Conservation (phyloP, 164 flowering plant species). For the Tetrastigma voinierianum region DNA sequence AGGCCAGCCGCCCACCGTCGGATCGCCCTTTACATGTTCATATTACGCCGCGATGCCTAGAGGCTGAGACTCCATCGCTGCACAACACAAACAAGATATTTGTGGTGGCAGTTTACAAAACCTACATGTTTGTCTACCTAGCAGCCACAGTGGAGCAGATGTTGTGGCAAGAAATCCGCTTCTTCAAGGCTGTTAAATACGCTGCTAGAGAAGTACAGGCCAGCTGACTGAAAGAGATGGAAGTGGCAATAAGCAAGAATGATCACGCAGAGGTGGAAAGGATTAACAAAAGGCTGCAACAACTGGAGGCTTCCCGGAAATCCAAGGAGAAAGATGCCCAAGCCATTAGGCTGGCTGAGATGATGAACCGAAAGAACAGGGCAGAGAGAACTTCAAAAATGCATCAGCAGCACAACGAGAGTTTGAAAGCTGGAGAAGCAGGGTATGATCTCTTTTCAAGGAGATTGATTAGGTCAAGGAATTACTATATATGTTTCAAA, state of each 20-base stretch:
- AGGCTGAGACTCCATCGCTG: too few species aligned
- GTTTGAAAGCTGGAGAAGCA: slow-evolving; percentile 85
- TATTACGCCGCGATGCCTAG: too few species aligned
- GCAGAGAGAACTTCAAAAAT: slow-evolving; percentile 92
- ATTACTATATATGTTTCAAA: slow-evolving; percentile 68
- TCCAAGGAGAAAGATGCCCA: slow-evolving; percentile 52
- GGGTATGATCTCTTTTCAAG: slow-evolving; percentile 97
- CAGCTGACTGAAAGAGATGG: slow-evolving; percentile 70
- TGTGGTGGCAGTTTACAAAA: slow-evolving; percentile 70
- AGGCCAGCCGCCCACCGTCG: too few species aligned
- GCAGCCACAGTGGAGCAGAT: slow-evolving; percentile 95
- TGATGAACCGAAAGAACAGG: slow-evolving; percentile 87
- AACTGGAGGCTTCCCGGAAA: slow-evolving; percentile 64
- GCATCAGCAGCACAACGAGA: slow-evolving; percentile 72
- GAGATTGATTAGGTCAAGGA: slow-evolving; percentile 90
- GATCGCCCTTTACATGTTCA: too few species aligned
- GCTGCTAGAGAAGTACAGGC: slow-evolving; percentile 95
- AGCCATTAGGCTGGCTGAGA: slow-evolving; percentile 82
- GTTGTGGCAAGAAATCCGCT: slow-evolving; percentile 86
- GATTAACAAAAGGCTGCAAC: slow-evolving; percentile 63
- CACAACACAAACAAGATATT: slow-evolving; percentile 65
- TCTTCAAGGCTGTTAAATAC: slow-evolving; percentile 69
- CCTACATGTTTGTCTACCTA: slow-evolving; percentile 67
- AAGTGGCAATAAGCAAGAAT: slow-evolving; percentile 64
- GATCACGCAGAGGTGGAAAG: slow-evolving; percentile 70